These are phyloP conservation scores for Zymoseptoria brevis DNA, from an alignment of 2,329 filamentous ascomycete species.

Conservation along the genomic window DNA sequence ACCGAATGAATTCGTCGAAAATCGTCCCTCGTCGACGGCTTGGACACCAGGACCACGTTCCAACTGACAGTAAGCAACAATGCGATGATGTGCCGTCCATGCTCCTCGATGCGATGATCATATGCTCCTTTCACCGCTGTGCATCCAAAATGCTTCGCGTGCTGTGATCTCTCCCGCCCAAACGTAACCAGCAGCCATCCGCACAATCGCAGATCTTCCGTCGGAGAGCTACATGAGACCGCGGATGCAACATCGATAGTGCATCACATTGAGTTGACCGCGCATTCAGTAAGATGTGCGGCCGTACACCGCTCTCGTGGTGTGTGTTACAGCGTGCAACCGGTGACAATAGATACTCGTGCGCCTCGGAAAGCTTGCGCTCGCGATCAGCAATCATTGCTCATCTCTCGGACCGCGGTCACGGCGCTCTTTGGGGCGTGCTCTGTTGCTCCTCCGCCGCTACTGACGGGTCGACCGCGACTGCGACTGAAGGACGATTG, in stretches of 20 bases:
- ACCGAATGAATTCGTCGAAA: background rate
- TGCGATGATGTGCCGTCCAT: conserved; percentile 8
- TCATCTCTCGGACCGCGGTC: conserved; percentile 8
- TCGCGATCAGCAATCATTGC: conserved; percentile 10
- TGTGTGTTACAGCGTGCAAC: conserved; percentile 9
- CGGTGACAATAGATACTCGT: background rate
- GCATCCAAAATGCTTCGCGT: conserved; percentile 18
- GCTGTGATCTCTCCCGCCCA: conserved; percentile 10
- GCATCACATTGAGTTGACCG: conserved; percentile 14
- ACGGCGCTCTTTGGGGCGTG: conserved; percentile 1
- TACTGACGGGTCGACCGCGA: conserved; percentile 10
- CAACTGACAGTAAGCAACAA: conserved; percentile 10
- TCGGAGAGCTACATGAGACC: conserved; percentile 16
- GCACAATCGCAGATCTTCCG: conserved; percentile 14
- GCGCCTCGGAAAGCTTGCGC: background rate
- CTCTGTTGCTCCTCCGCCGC: conserved; percentile 10
- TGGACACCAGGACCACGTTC: background rate
- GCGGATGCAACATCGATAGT: conserved; percentile 5
- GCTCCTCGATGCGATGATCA: conserved; percentile 5
- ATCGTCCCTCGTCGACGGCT: background rate
- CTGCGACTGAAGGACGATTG: conserved; percentile 16
- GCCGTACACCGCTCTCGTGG: conserved; percentile 6
- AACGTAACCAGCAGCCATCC: conserved; percentile 2
- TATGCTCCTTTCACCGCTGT: conserved; percentile 13
- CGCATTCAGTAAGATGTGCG: conserved; percentile 1